Evolutionary conservation across 2,329 filamentous ascomycete genomes (phyloP), one percentile per base, ranked within the genome.

Genomic region (Cladosporium velox): DNA sequence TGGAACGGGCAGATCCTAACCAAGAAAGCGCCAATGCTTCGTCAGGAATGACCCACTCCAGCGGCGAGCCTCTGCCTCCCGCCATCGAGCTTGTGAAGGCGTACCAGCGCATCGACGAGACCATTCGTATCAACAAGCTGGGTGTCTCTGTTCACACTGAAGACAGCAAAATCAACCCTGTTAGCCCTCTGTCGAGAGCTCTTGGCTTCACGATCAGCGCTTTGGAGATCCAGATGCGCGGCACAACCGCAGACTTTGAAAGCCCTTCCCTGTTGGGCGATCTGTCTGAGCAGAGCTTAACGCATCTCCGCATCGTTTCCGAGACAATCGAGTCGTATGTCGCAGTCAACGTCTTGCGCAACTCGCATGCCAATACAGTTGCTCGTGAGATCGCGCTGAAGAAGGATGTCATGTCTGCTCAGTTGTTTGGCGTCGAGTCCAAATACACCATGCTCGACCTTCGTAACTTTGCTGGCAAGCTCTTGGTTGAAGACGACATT

Each of bases 191-290:
- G 32, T 77, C 70, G 47, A 70, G 74, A 24, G 70, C 88, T 1
- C 87, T 97, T 15, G 94, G 92, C 1, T 92, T 89, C 75, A 94
- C 93, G 0, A 93, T 99, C 66, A 90, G 93, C 10, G 89, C 93
- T 0, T 88, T 91, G 4, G 95, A 99, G 79, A 97, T 98, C 70
- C 90, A 93, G 69, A 93, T 97, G 76, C 90, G 95, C 72, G 95
- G 95, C 7, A 90, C 92, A 71, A 70, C 65, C 18, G 62, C 51
- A 88, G 88, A 26, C 87, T 90, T 69, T 85, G 87, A 57, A 90
- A 91, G 64, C 84, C 88, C 77, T 84, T 87, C 77, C 5, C 80
- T 98, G 55, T 79, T 98, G 24, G 90, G 94, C 70, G 93, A 90
- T 73, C 90, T 98, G 61, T 90, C 95, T 0, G 90, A 94, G 65